Conservation (phyloP, 345 rosid genomes). For the Salix exigua region DNA sequence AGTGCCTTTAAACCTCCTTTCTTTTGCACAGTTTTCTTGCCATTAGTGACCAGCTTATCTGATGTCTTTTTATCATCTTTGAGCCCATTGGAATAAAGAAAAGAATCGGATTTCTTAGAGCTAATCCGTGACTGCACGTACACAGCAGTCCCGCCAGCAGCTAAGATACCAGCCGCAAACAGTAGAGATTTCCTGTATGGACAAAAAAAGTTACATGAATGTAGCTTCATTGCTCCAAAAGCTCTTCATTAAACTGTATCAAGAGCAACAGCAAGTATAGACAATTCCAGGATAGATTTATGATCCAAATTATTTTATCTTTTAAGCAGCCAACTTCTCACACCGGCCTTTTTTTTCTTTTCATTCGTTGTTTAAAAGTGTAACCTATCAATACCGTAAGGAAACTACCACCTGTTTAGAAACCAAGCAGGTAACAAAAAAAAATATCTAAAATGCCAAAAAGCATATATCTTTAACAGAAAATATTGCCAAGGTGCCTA, state of each 20-base stretch:
- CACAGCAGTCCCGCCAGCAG: slow-evolving; percentile 84
- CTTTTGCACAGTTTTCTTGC: slow-evolving; percentile 38
- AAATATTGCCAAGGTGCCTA: background rate
- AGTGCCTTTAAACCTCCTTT: slow-evolving; percentile 77
- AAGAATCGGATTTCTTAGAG: slow-evolving; percentile 35
- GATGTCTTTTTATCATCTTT: slow-evolving; percentile 38
- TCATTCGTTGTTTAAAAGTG: background rate
- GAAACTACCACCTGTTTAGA: background rate
- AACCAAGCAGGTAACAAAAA: background rate
- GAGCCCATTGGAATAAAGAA: slow-evolving; percentile 46
- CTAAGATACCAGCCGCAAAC: slow-evolving; percentile 74
- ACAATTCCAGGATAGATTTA: background rate
- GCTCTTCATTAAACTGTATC: background rate
- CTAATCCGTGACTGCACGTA: slow-evolving; percentile 56
- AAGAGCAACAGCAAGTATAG: background rate
- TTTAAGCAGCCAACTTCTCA: background rate
- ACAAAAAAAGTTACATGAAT: slow-evolving; percentile 9
- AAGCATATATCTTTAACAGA: background rate
- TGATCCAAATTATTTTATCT: background rate
- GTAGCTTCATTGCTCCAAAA: background rate
- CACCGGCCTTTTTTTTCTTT: background rate
- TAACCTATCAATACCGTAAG: background rate
- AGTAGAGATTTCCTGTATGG: slow-evolving; percentile 64
- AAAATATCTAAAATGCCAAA: background rate
- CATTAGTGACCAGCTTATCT: slow-evolving; percentile 29